Conservation (phyloP, 179 eudicot genomes). For the Silene noctiflora region DNA sequence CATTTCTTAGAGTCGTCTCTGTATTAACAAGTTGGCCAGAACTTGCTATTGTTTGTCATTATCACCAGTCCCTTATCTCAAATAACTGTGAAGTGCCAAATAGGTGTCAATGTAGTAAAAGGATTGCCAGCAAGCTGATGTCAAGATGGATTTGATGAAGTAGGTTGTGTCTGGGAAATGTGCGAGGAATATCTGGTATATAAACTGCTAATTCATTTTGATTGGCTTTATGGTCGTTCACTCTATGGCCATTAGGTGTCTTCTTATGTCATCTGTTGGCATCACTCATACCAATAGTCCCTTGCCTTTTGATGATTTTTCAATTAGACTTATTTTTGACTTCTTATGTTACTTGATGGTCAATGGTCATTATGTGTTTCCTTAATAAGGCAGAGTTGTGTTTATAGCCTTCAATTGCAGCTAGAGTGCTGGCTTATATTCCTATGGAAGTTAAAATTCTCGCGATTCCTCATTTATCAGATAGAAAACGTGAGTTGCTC, state of each 20-base stretch:
- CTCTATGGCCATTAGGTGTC: neutral
- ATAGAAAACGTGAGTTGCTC: too few species aligned
- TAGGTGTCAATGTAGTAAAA: neutral
- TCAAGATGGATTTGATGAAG: neutral
- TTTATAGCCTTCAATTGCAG: neutral
- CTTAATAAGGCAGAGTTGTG: constrained; percentile 11
- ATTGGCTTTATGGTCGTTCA: neutral
- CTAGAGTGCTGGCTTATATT: neutral
- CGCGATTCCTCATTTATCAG: too few species aligned
- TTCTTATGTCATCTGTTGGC: too few species aligned
- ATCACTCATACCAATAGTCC: too few species aligned
- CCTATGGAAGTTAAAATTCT: too few species aligned
- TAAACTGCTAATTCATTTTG: neutral
- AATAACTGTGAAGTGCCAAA: neutral
- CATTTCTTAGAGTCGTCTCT: neutral
- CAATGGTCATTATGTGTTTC: neutral
- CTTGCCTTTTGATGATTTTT: neutral
- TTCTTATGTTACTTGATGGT: too few species aligned
- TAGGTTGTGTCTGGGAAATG: neutral
- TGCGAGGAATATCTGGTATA: neutral
- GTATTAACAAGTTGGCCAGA: neutral
- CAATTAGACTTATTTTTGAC: neutral
- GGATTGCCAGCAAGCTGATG: constrained; percentile 3
- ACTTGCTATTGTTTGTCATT: neutral
- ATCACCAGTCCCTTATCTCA: too few species aligned